A percentile compares a stretch with the other conserved stretches of the same genome.
phyloP scores from a whole-genome alignment of 345 rosid species.

The Raphanus raphanistrum region DNA sequence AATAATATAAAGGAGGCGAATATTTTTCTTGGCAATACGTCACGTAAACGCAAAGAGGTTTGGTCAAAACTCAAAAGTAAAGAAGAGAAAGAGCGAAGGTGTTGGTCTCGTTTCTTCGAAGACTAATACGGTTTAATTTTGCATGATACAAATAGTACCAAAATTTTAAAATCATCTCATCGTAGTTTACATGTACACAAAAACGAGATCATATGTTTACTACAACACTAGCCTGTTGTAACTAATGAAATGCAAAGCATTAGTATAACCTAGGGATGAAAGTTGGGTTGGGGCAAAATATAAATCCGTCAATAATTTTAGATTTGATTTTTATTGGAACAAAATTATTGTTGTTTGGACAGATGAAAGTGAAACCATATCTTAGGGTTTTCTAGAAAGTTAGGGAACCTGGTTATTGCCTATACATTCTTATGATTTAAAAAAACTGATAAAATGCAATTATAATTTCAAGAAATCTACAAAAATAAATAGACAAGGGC shows the following conservation, averaged over 20 bases:
- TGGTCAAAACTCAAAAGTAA: slow-evolving; percentile 14
- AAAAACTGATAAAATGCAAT: background rate
- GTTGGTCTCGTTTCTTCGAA: background rate
- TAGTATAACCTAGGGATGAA: background rate
- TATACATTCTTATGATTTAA: no score
- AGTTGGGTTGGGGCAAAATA: background rate
- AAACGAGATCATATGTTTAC: background rate
- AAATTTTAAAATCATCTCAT: background rate
- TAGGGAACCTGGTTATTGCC: no score
- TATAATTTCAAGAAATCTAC: background rate
- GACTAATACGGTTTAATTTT: background rate
- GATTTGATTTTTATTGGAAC: no score
- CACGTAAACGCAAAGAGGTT: background rate
- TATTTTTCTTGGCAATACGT: background rate
- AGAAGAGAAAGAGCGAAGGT: background rate
- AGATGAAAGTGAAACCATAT: no score
- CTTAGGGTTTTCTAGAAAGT: no score
- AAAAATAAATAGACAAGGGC: background rate
- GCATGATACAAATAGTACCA: background rate
- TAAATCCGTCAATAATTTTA: background rate
- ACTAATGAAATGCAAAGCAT: background rate
- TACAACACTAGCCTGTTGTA: background rate
- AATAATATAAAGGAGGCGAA: background rate
- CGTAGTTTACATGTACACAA: background rate
- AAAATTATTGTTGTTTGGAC: no score